Percentiles rank a stretch among this genome's conserved stretches.
These are phyloP conservation scores for Pythium phragmiticola DNA, from an alignment of 352 stramenopile species.

Conservation along the genomic window DNA sequence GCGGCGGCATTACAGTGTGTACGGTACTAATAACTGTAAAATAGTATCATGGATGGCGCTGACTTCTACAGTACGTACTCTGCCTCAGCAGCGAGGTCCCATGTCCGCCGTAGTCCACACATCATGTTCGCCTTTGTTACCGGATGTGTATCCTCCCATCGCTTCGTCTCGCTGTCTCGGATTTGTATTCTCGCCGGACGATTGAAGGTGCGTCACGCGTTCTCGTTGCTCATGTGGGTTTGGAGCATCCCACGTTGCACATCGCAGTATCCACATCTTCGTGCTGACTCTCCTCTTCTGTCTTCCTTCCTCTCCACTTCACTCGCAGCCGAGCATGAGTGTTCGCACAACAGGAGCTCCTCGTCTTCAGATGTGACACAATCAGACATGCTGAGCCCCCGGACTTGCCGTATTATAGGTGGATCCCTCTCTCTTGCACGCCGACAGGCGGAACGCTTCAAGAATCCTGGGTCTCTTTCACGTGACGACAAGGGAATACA, in stretches of 20 bases:
- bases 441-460: conserved; percentile 5
- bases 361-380: no score
- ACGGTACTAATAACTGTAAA: no score
- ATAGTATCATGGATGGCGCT: no score
- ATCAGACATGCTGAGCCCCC: no score
- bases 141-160: neutral
- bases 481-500: no score
- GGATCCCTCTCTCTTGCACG: conserved; percentile 2
- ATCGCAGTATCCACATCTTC: conserved; percentile 7
- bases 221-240: neutral
- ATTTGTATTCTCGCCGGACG: conserved; percentile 5
- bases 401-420: no score
- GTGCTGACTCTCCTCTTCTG: conserved; percentile 11
- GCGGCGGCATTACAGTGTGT: no score
- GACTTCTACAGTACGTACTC: no score
- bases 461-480: neutral
- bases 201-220: neutral
- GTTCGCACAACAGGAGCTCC: no score
- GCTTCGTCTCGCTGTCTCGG: neutral
- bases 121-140: neutral
- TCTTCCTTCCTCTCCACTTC: neutral
- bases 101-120: neutral
- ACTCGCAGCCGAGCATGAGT: neutral
- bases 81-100: neutral
- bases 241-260: neutral